Base-by-base conservation (phyloP, 2,329 filamentous ascomycete species). In the Aspergillus neoniger region DNA sequence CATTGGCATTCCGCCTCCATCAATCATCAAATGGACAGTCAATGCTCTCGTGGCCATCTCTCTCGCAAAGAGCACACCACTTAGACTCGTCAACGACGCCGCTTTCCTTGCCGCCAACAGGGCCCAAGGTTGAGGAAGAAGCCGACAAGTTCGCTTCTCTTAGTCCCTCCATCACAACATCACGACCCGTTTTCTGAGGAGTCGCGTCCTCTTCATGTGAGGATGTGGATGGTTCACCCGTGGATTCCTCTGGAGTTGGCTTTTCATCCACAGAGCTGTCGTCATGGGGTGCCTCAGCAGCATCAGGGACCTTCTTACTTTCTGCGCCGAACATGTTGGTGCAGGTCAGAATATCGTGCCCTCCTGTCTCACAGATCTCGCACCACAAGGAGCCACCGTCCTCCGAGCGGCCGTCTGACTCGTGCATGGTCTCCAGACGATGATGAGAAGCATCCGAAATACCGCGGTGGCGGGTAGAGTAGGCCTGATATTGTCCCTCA, bases 61-160 rank as follows among this genome's bases (percentile, higher is more conserved):
- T 87, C 81, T 99, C 95, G 74, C 95, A 99, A 48, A 98, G 82
- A 15, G 95, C 95, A 77, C 95, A 99, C 95, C 95, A 99, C 79
- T 96, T 97, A 63, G 89, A 86, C 57, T 88, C 86, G 70, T 98
- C 92, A 65, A 94, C 83, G 50, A 91, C 80, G 1, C 90, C 90
- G 58, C 88, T 92, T 66, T 89, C 86, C 79, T 92, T 94, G 55
- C 91, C 91, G 4, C 91, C 89, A 23, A 91, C 84, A 2, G 91
- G 88, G 2, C 86, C 87, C 56, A 76, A 75, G 10, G 32, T 36
- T 5, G 32, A 36, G 12, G 32, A 36, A 36, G 83, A 76, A 9
- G 76, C 59, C 69, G 77, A 58, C 69, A 77, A 39, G 68, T 73
- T 61, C 72, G 77, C 70, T 73, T 77, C 77, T 55, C 77, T 78